Evolutionary conservation across 2,329 filamentous ascomycete species (phyloP).

Genomic region (Aspergillus jensenii): DNA sequence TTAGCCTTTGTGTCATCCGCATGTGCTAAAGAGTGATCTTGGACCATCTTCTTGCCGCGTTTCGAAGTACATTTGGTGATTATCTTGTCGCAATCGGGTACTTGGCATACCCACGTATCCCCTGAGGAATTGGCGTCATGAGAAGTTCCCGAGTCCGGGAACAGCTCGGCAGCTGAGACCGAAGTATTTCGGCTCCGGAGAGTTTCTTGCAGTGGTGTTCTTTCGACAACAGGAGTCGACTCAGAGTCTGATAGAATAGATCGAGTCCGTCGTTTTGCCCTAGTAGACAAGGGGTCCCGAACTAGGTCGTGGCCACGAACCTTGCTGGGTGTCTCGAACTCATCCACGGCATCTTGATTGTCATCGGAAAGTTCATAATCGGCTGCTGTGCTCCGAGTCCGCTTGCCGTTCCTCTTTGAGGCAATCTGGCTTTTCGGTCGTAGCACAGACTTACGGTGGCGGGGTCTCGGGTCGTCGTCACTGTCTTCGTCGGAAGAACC

Average conservation of each 20-base stretch:
- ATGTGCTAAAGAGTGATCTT: slow-evolving; percentile 35
- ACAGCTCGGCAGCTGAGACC: slow-evolving; percentile 15
- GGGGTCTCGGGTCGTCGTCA: slow-evolving; percentile 28
- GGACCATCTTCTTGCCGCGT: slow-evolving; percentile 31
- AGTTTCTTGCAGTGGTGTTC: slow-evolving; percentile 30
- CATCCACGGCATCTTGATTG: slow-evolving; percentile 29
- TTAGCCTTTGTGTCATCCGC: slow-evolving; percentile 38
- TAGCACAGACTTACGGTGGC: slow-evolving; percentile 45
- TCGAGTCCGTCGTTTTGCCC: slow-evolving; percentile 29
- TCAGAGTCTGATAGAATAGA: slow-evolving; percentile 31
- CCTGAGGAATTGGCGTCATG: slow-evolving; percentile 18
- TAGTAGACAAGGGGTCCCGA: slow-evolving; percentile 32
- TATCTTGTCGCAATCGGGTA: slow-evolving; percentile 32
- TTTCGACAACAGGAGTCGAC: slow-evolving; percentile 20
- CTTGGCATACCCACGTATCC: slow-evolving; percentile 36
- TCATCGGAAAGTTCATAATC: slow-evolving; percentile 29
- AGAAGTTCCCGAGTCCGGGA: slow-evolving; percentile 10
- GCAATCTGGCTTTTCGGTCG: slow-evolving; percentile 44
- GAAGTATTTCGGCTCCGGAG: slow-evolving; percentile 24
- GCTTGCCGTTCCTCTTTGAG: slow-evolving; percentile 42
- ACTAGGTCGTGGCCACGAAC: slow-evolving; percentile 33
- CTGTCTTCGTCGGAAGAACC: slow-evolving; percentile 34
- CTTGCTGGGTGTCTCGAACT: slow-evolving; percentile 36
- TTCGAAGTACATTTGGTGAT: slow-evolving; percentile 34
- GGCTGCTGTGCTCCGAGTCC: slow-evolving; percentile 33